Percentiles rank a stretch among this genome's conserved stretches.
Conservation (phyloP, 2,329 filamentous ascomycete genomes). For the Epichloe coenophiala region DNA sequence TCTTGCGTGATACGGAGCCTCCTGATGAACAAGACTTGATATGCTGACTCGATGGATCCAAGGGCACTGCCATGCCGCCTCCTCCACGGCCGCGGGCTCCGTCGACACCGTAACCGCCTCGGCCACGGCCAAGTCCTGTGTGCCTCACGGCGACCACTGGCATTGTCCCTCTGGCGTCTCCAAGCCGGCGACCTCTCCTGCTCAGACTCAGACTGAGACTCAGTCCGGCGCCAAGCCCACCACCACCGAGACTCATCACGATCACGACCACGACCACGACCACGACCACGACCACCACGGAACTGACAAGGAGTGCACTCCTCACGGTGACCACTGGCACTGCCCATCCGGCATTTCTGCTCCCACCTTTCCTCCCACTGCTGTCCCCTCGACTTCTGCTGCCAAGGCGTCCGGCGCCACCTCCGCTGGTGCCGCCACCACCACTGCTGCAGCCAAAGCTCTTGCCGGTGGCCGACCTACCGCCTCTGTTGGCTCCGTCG, state of each 20-base stretch:
- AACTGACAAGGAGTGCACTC: slow-evolving; percentile 5
- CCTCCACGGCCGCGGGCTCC: not conserved
- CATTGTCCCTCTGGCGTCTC: slow-evolving; percentile 6
- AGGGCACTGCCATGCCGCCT: slow-evolving; percentile 8
- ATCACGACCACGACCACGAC: not conserved
- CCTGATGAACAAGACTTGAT: not conserved
- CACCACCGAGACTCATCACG: not conserved
- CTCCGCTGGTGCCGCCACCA: not conserved
- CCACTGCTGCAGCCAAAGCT: not conserved
- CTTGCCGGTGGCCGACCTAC: not conserved
- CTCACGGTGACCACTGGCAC: slow-evolving; percentile 7
- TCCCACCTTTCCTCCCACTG: slow-evolving; percentile 1
- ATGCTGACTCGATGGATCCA: not conserved
- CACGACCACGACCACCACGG: not conserved
- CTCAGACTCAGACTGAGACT: not conserved
- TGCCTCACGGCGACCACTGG: slow-evolving; percentile 8
- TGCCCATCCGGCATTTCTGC: slow-evolving; percentile 9
- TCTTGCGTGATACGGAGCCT: no score
- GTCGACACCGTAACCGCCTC: slow-evolving; percentile 1
- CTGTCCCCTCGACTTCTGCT: not conserved
- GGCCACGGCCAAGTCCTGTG: slow-evolving; percentile 1
- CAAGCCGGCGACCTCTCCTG: slow-evolving; percentile 6
- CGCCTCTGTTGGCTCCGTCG: slow-evolving; percentile 1
- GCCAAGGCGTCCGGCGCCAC: not conserved
- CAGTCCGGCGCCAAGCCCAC: not conserved